A percentile compares a stretch with the other conserved stretches of the same genome.
phyloP scores from a whole-genome alignment of 2,329 filamentous ascomycete species.

The Dothiorella sarmentorum region DNA sequence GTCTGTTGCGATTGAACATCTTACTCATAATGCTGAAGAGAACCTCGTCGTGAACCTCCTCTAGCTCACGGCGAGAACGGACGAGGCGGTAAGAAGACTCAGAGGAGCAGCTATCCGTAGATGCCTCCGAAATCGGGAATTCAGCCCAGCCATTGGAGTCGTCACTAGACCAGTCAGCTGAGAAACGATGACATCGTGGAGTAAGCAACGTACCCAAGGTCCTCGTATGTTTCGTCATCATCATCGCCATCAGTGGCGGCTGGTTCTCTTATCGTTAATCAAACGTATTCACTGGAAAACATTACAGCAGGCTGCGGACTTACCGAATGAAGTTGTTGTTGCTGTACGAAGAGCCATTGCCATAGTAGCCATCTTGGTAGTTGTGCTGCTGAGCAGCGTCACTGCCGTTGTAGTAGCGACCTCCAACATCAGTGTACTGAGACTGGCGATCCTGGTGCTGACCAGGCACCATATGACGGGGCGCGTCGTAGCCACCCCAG shows the following conservation, averaged over 20 bases:
- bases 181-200: too few relatives aligned
- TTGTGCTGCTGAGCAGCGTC: background rate
- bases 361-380: constrained; percentile 2
- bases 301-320: background rate
- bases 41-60: background rate
- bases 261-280: background rate
- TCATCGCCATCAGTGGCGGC: background rate
- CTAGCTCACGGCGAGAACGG: background rate
- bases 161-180: background rate
- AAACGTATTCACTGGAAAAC: background rate
- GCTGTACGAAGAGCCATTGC: background rate
- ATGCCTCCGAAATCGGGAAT: background rate
- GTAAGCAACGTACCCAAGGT: too few relatives aligned
- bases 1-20: background rate
- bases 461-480: background rate
- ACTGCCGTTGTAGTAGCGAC: constrained; percentile 8
- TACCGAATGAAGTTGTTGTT: constrained; percentile 1
- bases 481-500: constrained; percentile 1
- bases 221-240: background rate
- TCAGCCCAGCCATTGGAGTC: background rate
- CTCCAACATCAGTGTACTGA: constrained; percentile 2
- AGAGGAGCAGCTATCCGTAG: background rate
- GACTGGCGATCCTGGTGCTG: background rate
- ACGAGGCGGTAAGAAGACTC: background rate
- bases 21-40: background rate